Percentiles rank a stretch among this genome's conserved stretches.
Evolutionary conservation across 2,329 filamentous ascomycete species (phyloP).

Genomic region (Paecilomyces dactylethromorphus): DNA sequence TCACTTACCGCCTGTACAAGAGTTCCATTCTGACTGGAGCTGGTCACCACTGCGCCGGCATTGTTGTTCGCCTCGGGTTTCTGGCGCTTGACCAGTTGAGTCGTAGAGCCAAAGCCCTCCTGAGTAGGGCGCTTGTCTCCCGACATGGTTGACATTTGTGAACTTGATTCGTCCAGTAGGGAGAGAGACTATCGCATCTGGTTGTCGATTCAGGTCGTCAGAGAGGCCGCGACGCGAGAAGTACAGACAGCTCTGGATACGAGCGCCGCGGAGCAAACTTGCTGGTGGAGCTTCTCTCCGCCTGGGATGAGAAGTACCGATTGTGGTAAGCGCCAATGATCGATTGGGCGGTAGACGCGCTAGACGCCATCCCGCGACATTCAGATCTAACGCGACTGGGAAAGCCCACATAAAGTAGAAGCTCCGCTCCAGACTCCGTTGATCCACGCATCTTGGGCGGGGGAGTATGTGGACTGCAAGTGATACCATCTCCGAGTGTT

Average conservation of each 20-base stretch:
- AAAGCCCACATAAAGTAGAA: constrained; percentile 8
- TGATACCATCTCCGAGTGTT: background rate
- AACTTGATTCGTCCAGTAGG: background rate
- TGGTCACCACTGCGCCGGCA: constrained; percentile 53
- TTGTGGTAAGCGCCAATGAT: background rate
- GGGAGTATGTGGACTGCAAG: constrained; percentile 10
- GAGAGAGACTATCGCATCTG: background rate
- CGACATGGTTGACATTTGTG: constrained; percentile 55
- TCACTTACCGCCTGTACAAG: constrained; percentile 60
- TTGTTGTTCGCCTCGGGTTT: constrained; percentile 60
- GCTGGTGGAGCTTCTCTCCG: constrained; percentile 1
- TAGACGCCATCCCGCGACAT: background rate
- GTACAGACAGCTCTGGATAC: constrained; percentile 2
- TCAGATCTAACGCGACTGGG: background rate
- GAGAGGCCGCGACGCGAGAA: background rate
- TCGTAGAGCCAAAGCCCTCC: constrained; percentile 66
- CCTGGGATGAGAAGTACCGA: background rate
- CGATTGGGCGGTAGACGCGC: background rate
- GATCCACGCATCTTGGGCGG: constrained; percentile 12
- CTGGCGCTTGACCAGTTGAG: constrained; percentile 81
- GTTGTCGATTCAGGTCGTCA: background rate
- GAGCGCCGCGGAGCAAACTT: constrained; percentile 2
- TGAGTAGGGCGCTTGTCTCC: constrained; percentile 88
- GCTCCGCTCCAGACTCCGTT: constrained; percentile 10
- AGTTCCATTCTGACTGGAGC: constrained; percentile 52